Evolutionary conservation across 2,329 filamentous ascomycete genomes (phyloP), one percentile per base, ranked within the genome.

Genomic region (Lachnellula arida): DNA sequence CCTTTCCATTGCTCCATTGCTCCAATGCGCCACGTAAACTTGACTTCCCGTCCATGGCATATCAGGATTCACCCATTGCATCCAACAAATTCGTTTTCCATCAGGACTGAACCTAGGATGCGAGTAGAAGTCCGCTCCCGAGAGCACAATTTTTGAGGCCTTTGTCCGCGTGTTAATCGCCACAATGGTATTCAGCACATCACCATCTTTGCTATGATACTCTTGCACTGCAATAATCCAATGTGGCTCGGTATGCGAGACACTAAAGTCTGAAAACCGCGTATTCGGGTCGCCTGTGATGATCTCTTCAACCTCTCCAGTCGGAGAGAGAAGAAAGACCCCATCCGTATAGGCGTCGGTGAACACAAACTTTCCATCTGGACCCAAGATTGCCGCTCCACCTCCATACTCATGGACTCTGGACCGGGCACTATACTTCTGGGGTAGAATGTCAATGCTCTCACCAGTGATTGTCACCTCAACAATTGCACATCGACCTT

Each of bases 341-440:
- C 74, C 72, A 48, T 74, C 70, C 25, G 75, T 73, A 14, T 67
- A 63, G 23, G 67, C 65, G 53, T 80, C 74, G 11, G 74, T 74
- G 59, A 81, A 80, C 40, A 81, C 68, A 49, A 82, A 68, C 28
- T 61, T 53, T 3, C 72, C 73, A 51, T 75, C 70, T 0, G 63
- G 63, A 1, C 74, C 60, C 5, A 77, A 64, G 2, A 71, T 72
- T 49, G 76, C 75, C 0, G 77, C 68, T 3, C 73, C 73, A 11
- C 78, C 79, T 1, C 80, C 80, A 51, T 82, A 81, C 58, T 80
- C 79, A 57, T 82, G 79, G 15, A 81, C 75, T 1, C 65, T 71
- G 25, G 75, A 78, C 46, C 70, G 66, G 4, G 73, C 77, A 56
- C 72, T 77, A 60, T 75, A 76, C 0, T 73, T 65, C 3, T 62